These are phyloP conservation scores for Penicillium oxalicum DNA, from an alignment of 2,329 filamentous ascomycete genomes.

Conservation along the genomic window DNA sequence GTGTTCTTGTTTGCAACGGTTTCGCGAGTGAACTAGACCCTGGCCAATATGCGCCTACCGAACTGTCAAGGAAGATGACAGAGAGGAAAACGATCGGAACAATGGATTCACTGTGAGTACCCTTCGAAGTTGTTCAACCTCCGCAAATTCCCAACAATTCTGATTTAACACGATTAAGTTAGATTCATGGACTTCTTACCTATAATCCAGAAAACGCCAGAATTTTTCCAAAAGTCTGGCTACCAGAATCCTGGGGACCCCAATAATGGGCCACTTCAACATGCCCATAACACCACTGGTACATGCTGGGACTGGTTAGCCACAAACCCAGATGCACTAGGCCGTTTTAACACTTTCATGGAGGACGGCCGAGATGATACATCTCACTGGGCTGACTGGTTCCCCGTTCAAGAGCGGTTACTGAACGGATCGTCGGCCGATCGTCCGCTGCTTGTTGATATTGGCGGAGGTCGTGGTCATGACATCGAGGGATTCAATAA, in stretches of 20 bases:
- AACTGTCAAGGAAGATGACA: too few relatives aligned
- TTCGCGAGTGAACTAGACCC: too few relatives aligned
- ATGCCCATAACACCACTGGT: too few relatives aligned
- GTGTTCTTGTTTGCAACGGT: too few relatives aligned
- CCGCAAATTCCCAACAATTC: too few relatives aligned
- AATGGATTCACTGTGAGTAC: slow-evolving; percentile 13
- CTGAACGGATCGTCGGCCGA: slow-evolving; percentile 11
- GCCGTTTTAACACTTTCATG: slow-evolving; percentile 23
- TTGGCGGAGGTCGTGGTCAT: slow-evolving; percentile 40
- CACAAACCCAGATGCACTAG: slow-evolving; percentile 14
- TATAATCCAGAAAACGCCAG: slow-evolving; percentile 15
- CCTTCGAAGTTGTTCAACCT: too few relatives aligned
- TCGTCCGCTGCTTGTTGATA: slow-evolving; percentile 31
- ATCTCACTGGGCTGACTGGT: slow-evolving; percentile 21
- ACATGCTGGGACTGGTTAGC: slow-evolving; percentile 11
- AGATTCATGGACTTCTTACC: slow-evolving; percentile 20
- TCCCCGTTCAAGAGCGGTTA: slow-evolving; percentile 16
- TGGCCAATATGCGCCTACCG: too few relatives aligned
- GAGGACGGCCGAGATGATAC: slow-evolving; percentile 17
- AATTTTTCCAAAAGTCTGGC: slow-evolving; percentile 12
- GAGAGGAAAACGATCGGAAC: background rate
- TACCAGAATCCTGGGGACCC: slow-evolving; percentile 14
- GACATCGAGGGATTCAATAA: slow-evolving; percentile 32
- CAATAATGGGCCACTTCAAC: slow-evolving; percentile 11
- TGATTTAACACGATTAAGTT: background rate